phyloP scores from a whole-genome alignment of 2,329 filamentous ascomycete species.

The Ophiocordyceps camponoti-leonardi region DNA sequence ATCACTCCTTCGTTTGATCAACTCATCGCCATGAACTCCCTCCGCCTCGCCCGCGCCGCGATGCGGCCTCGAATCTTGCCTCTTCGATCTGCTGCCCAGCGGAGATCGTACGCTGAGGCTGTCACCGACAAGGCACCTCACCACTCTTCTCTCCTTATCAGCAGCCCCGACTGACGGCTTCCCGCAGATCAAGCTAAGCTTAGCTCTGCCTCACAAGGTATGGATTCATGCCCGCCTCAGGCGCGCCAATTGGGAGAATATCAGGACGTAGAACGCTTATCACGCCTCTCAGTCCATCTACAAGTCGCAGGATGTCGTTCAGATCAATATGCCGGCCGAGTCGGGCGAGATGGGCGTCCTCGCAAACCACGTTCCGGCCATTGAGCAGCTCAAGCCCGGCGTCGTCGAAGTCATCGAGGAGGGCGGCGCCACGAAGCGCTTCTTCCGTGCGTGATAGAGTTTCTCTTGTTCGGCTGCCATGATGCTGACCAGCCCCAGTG shows the following conservation, averaged over 20 bases:
- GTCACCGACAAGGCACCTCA: conserved; percentile 56
- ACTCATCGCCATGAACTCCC: conserved; percentile 65
- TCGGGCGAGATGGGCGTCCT: conserved; percentile 99
- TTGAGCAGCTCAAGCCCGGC: conserved; percentile 97
- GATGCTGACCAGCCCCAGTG: conserved; percentile 35
- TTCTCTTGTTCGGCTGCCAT: neutral
- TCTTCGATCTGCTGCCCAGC: conserved; percentile 60
- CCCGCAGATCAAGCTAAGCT: conserved; percentile 78
- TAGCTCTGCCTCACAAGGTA: conserved; percentile 98
- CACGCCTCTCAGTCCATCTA: conserved; percentile 40
- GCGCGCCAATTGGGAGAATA: neutral
- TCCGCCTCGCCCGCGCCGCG: conserved; percentile 82
- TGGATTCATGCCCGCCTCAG: conserved; percentile 23
- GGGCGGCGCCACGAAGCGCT: conserved; percentile 77
- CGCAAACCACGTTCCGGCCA: conserved; percentile 95
- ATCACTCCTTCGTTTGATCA: conserved; percentile 21
- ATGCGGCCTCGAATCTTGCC: conserved; percentile 66
- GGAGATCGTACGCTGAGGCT: conserved; percentile 81
- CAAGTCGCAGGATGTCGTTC: conserved; percentile 56
- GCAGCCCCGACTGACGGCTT: conserved; percentile 8
- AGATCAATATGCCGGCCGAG: conserved; percentile 97
- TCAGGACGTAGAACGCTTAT: conserved; percentile 22
- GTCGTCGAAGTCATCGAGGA: conserved; percentile 93
- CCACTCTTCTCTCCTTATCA: neutral
- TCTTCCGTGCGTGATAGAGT: conserved; percentile 63